Evolutionary conservation across 148 eudicot genomes (phyloP).

Genomic region (Oxyria digyna): DNA sequence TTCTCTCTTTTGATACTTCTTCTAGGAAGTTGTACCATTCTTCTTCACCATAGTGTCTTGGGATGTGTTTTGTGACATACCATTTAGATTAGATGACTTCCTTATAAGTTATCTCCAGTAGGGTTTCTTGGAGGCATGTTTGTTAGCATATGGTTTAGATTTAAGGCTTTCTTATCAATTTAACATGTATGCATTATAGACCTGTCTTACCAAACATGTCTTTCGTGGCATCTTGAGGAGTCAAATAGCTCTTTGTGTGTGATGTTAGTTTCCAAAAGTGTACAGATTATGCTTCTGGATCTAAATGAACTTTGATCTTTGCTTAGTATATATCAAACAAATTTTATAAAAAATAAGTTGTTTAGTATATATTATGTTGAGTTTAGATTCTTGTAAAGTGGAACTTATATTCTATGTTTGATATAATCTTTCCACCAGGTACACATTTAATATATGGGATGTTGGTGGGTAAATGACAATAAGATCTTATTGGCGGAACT

Average conservation of each 20-base stretch:
- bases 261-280: neutral
- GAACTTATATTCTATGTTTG: neutral
- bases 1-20: too few relatives aligned
- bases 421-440: slow-evolving; percentile 34
- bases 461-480: slow-evolving; percentile 97
- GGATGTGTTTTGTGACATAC: neutral
- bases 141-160: too few relatives aligned
- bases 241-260: neutral
- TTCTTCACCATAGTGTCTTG: neutral
- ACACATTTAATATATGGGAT: slow-evolving; percentile 95
- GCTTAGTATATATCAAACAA: too few relatives aligned
- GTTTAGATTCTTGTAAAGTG: neutral
- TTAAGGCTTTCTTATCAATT: too few relatives aligned
- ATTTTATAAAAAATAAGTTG: neutral
- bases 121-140: too few relatives aligned
- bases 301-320: neutral
- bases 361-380: neutral
- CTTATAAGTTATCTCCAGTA: too few relatives aligned
- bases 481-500: slow-evolving; percentile 97
- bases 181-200: neutral
- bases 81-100: neutral
- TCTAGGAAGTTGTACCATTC: neutral
- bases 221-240: neutral
- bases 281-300: neutral
- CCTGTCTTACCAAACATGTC: neutral